Evolutionary conservation across 345 rosid species (phyloP).

Genomic region (Bruguiera sexangula): DNA sequence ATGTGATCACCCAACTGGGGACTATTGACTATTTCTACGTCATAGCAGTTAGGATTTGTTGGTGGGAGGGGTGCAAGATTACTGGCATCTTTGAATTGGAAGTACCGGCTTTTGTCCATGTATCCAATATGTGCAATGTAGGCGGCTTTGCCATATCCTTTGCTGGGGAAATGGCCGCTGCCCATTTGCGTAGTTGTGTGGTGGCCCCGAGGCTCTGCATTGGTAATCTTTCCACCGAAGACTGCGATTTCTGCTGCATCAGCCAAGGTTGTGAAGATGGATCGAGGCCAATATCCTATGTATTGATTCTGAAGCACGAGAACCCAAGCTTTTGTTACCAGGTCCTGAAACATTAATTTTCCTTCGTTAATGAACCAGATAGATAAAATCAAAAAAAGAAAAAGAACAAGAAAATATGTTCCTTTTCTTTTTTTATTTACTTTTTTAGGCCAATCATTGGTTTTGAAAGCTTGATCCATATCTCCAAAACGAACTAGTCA

Average conservation of each 20-base stretch:
- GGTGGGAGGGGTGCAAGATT: not conserved
- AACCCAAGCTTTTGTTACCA: slow-evolving; percentile 11
- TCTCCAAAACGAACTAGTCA: no score
- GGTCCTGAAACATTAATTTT: slow-evolving; percentile 9
- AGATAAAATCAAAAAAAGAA: no score
- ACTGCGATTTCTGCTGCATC: not conserved
- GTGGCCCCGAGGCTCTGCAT: not conserved
- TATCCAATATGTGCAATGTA: not conserved
- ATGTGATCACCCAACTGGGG: not conserved
- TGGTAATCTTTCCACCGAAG: slow-evolving; percentile 11
- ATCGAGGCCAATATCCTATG: slow-evolving; percentile 16
- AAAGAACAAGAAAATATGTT: no score
- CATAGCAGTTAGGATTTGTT: not conserved
- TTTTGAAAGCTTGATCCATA: no score
- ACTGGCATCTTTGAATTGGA: not conserved
- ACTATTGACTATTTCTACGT: not conserved
- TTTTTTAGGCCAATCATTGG: no score
- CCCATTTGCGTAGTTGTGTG: slow-evolving; percentile 26
- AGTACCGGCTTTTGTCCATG: not conserved
- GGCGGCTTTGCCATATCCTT: slow-evolving; percentile 15
- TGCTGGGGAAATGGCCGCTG: slow-evolving; percentile 13
- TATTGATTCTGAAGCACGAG: not conserved
- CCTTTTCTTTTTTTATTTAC: no score
- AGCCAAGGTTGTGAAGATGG: not conserved
- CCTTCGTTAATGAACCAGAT: not conserved